These are phyloP conservation scores for Stagonosporopsis rhizophila DNA, from an alignment of 2,329 filamentous ascomycete genomes.

Conservation along the genomic window DNA sequence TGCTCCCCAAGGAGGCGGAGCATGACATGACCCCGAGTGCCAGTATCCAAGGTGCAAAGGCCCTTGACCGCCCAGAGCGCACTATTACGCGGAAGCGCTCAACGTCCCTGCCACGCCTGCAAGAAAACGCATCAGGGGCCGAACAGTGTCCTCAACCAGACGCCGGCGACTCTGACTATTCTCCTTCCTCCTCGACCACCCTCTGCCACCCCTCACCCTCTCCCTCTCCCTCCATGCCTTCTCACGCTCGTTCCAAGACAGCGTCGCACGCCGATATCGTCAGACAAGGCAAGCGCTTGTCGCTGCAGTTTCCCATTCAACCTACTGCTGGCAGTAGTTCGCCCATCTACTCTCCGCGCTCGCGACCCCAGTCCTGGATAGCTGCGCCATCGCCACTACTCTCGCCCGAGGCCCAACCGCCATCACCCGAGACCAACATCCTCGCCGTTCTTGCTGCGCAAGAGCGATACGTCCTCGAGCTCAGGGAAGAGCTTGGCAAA, in stretches of 20 bases:
- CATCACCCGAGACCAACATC: slow-evolving; percentile 58
- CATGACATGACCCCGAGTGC: slow-evolving; percentile 34
- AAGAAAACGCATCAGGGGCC: slow-evolving; percentile 30
- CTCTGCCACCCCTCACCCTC: slow-evolving; percentile 25
- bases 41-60: slow-evolving; percentile 21
- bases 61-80: slow-evolving; percentile 42
- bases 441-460: slow-evolving; percentile 91
- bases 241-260: slow-evolving; percentile 45
- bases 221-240: slow-evolving; percentile 28
- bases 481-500: slow-evolving; percentile 85
- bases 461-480: slow-evolving; percentile 86
- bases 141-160: slow-evolving; percentile 20
- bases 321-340: slow-evolving; percentile 45
- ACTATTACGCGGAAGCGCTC: slow-evolving; percentile 7
- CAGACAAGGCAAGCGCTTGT: slow-evolving; percentile 54
- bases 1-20: slow-evolving; percentile 29
- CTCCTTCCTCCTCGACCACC: slow-evolving; percentile 24
- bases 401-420: slow-evolving; percentile 34
- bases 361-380: slow-evolving; percentile 50
- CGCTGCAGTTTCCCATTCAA: slow-evolving; percentile 58
- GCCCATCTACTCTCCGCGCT: slow-evolving; percentile 40
- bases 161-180: slow-evolving; percentile 21
- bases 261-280: slow-evolving; percentile 46
- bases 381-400: slow-evolving; percentile 39
- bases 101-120: slow-evolving; percentile 24